Conservation (phyloP, 2,329 filamentous ascomycete genomes). For the Fusarium phyllophilum region DNA sequence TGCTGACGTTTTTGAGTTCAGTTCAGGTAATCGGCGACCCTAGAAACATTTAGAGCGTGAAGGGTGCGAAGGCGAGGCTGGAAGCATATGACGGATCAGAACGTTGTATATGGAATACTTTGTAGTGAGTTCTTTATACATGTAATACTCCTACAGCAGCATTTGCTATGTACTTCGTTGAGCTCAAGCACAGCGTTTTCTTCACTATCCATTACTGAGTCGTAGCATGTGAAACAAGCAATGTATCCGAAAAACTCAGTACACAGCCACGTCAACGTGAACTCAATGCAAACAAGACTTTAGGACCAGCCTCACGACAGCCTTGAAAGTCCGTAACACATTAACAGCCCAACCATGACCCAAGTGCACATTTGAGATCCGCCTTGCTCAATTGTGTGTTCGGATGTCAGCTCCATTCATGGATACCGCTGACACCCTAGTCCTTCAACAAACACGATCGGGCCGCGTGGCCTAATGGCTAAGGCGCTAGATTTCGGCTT, state of each 20-base stretch:
- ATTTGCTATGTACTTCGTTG: background rate
- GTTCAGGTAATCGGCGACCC: background rate
- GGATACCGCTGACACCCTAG: background rate
- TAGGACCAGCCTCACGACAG: background rate
- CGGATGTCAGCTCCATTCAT: background rate
- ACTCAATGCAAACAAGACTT: no score
- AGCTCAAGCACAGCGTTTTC: fast-evolving
- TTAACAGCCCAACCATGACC: background rate
- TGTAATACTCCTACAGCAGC: fast-evolving
- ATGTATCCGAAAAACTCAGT: background rate
- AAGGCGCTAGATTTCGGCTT: slow-evolving; percentile 51
- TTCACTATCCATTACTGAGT: fast-evolving
- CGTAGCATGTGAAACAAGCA: background rate
- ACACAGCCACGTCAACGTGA: background rate
- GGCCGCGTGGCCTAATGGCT: slow-evolving; percentile 52
- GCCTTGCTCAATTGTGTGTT: no score
- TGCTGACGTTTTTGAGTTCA: background rate
- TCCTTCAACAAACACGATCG: slow-evolving; percentile 3
- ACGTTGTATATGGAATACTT: no score
- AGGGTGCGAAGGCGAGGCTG: no score
- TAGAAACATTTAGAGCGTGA: background rate
- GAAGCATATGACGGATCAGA: background rate
- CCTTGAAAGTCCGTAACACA: background rate
- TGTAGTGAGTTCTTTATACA: background rate
- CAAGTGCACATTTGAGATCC: no score